A percentile compares a stretch with the other conserved stretches of the same genome.
These are phyloP conservation scores for Fusarium compactum DNA, from an alignment of 2,329 filamentous ascomycete genomes.

Conservation along the genomic window DNA sequence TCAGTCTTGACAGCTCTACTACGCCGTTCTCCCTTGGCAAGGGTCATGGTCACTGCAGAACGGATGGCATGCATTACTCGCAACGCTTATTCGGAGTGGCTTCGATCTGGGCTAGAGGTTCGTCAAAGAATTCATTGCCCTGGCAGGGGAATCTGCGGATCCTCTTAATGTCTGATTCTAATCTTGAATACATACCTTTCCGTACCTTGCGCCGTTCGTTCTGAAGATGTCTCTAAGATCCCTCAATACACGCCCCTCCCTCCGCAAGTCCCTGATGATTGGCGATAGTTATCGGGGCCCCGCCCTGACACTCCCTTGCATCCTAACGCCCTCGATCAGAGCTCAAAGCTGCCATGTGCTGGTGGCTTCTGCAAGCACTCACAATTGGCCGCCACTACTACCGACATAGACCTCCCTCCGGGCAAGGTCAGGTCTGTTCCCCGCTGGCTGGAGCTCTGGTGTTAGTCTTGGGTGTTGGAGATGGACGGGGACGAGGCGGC, in stretches of 20 bases:
- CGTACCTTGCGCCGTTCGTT: constrained; percentile 46
- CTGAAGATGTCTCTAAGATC: constrained; percentile 39
- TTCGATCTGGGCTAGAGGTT: constrained; percentile 38
- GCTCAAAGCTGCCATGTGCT: constrained; percentile 53
- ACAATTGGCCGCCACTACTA: constrained; percentile 49
- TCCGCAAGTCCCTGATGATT: constrained; percentile 43
- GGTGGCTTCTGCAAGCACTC: constrained; percentile 43
- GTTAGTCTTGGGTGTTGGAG: constrained; percentile 7
- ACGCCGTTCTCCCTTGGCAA: constrained; percentile 47
- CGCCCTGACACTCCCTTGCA: constrained; percentile 54
- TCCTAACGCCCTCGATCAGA: constrained; percentile 53
- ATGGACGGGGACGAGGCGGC: constrained; percentile 17
- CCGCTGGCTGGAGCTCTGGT: constrained; percentile 34
- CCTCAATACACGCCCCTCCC: constrained; percentile 41
- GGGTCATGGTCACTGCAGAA: constrained; percentile 38
- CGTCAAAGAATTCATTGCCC: constrained; percentile 48
- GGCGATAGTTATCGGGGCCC: constrained; percentile 44
- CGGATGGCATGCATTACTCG: constrained; percentile 35
- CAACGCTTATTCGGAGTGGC: constrained; percentile 36
- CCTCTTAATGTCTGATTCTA: constrained; percentile 54
- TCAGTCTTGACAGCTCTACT: constrained; percentile 16
- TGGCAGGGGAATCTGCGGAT: constrained; percentile 43
- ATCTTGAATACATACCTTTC: constrained; percentile 56
- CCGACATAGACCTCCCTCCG: constrained; percentile 46
- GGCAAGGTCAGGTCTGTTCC: constrained; percentile 47